Evolutionary conservation across 495 filamentous ascomycete species (phyloP).

Genomic region (Aspergillus ostianus): DNA sequence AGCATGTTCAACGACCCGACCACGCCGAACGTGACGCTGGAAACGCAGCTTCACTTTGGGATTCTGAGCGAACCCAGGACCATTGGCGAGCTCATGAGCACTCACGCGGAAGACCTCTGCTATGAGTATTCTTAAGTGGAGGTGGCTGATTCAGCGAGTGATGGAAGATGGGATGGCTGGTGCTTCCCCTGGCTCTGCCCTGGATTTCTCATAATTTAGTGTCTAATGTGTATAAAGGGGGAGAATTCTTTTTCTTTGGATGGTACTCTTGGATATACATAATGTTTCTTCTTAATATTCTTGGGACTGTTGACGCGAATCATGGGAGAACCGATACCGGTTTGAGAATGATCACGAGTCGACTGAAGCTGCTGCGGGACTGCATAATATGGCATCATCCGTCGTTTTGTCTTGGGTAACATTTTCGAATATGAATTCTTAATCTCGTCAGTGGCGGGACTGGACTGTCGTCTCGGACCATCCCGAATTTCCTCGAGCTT

Average conservation of each 20-base stretch:
- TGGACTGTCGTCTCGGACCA: neutral
- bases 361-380: too few species aligned
- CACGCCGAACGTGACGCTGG: constrained; percentile 20
- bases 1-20: constrained; percentile 24
- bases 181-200: neutral
- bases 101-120: constrained; percentile 16
- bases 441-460: too few species aligned
- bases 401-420: too few species aligned
- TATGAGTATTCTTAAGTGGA: constrained; percentile 17
- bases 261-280: neutral
- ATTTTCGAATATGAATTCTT: too few species aligned
- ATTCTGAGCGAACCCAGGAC: constrained; percentile 19
- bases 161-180: neutral
- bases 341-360: too few species aligned
- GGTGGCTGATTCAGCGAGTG: too few species aligned
- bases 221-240: neutral
- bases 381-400: too few species aligned
- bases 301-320: too few species aligned
- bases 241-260: neutral
- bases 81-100: constrained; percentile 31
- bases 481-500: neutral
- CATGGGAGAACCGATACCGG: too few species aligned
- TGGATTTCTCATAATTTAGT: neutral
- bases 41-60: constrained; percentile 31
- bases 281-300: neutral